Base-by-base conservation (phyloP, 345 rosid genomes). In the Cochlearia excelsa region DNA sequence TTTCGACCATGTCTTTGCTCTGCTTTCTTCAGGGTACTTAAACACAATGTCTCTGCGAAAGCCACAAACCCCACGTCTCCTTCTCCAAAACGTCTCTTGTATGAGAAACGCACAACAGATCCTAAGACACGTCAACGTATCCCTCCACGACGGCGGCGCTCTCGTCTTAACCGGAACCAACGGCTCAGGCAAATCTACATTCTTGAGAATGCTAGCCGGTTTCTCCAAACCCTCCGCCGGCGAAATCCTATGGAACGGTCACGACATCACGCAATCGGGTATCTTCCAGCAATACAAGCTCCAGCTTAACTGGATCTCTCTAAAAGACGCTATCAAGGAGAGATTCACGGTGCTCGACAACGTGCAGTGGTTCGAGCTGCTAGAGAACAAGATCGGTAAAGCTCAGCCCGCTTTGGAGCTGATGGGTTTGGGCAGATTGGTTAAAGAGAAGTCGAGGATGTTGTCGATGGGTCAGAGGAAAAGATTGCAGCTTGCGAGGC, bases 91-190 rank as follows among this genome's bases (percentile, higher is more conserved):
- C 62, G 95, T 92, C 42, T 86, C 98, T 0, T 92, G 97, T 75
- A 92, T 86, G 96, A 84, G 98, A 80, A 92, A 86, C 65, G 93
- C 88, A 0, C 93, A 84, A 40, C 93, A 86, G 68, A 83, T 92
- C 54, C 59, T 92, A 66, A 75, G 82, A 2, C 85, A 92, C 31
- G 87, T 84, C 23, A 92, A 88, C 39, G 81, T 83, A 10, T 81
- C 95, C 0, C 29, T 92, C 34, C 84, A 84, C 46, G 96, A 88
- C 38, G 96, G 96, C 5, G 85, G 96, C 9, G 87, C 98, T 3
- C 84, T 92, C 37, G 75, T 92, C 61, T 77, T 92, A 70, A 83
- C 77, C 0, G 93, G 98, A 51, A 77, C 78, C 54, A 92, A 88
- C 23, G 93, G 95, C 33, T 92, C 97, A 0, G 91, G 87, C 26